Percentiles rank a stretch among this genome's conserved stretches.
These are phyloP conservation scores for Hypoxylon fuscum DNA, from an alignment of 495 filamentous ascomycete genomes.

Conservation along the genomic window DNA sequence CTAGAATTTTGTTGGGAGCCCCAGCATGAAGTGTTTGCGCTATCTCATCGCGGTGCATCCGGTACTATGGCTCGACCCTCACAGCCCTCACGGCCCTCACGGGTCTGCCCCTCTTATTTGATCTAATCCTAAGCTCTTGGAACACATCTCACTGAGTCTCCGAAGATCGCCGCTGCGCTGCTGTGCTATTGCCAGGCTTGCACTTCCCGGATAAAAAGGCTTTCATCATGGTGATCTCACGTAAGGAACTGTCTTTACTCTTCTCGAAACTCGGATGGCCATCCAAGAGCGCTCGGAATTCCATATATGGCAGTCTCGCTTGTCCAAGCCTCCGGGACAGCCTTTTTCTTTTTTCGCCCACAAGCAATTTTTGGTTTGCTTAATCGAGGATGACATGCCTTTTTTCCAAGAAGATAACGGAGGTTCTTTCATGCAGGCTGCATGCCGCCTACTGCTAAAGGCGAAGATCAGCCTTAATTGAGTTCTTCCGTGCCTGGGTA, in stretches of 20 bases:
- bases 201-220: conserved; percentile 18
- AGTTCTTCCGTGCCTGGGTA: conserved; percentile 35
- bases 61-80: conserved; percentile 9
- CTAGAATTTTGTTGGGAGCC: conserved; percentile 31
- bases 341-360: neutral
- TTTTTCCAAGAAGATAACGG: conserved; percentile 39
- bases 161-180: conserved; percentile 17
- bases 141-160: conserved; percentile 14
- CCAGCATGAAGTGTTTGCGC: conserved; percentile 15
- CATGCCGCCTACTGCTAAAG: conserved; percentile 34
- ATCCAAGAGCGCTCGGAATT: conserved; percentile 25
- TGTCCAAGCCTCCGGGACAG: conserved; percentile 31
- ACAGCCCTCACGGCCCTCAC: conserved; percentile 6
- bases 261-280: conserved; percentile 18
- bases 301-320: conserved; percentile 29
- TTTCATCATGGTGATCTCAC: neutral
- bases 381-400: too few species aligned
- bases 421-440: conserved; percentile 24
- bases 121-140: conserved; percentile 1
- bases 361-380: conserved; percentile 8
- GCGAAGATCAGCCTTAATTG: conserved; percentile 42
- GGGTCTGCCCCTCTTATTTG: conserved; percentile 1
- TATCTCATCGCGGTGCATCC: conserved; percentile 9
- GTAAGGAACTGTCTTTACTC: conserved; percentile 12
- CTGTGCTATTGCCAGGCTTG: conserved; percentile 6